Base-by-base conservation (phyloP, 768 basidiomycete genomes). In the Mycena venus region DNA sequence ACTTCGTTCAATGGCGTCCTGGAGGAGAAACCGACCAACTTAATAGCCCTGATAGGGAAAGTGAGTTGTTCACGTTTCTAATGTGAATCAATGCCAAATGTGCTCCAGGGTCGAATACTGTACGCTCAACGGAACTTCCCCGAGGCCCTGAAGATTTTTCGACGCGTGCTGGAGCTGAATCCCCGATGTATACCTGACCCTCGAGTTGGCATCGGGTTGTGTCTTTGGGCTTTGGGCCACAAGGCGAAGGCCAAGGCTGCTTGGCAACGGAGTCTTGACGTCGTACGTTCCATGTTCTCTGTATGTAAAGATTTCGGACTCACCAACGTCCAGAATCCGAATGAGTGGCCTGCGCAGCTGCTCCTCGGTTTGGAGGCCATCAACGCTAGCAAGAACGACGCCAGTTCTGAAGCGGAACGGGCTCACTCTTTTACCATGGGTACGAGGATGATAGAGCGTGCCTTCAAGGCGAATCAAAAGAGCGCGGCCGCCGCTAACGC, bases 151-250 rank as follows among this genome's bases (percentile, higher is more conserved):
- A 93, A 93, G 75, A 79, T 93, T 7, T 99, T 98, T 81, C 98
- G 99, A 81, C 91, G 92, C 59, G 93, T 97, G 11, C 87, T 99
- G 14, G 86, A 89, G 34, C 88, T 94, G 49, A 92, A 91, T 68
- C 97, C 98, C 0, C 84, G 88, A 21, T 96, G 95, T 83, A 85
- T 88, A 29, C 98, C 98, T 0, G 98, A 99, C 82, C 98, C 98
- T 38, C 91, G 98, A 9, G 94, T 99, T 70, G 98, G 98, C 21
- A 96, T 99, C 47, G 98, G 98, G 11, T 85, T 99, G 6, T 99
- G 98, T 83, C 86, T 96, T 25, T 99, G 96, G 96, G 91, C 94
- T 5, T 86, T 98, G 85, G 94, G 94, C 71, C 91, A 98, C 77
- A 93, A 93, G 73, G 87, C 88, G 2, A 93, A 93, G 77, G 98